These are phyloP conservation scores for Pleurostoma richardsiae DNA, from an alignment of 2,329 filamentous ascomycete genomes.

Conservation along the genomic window DNA sequence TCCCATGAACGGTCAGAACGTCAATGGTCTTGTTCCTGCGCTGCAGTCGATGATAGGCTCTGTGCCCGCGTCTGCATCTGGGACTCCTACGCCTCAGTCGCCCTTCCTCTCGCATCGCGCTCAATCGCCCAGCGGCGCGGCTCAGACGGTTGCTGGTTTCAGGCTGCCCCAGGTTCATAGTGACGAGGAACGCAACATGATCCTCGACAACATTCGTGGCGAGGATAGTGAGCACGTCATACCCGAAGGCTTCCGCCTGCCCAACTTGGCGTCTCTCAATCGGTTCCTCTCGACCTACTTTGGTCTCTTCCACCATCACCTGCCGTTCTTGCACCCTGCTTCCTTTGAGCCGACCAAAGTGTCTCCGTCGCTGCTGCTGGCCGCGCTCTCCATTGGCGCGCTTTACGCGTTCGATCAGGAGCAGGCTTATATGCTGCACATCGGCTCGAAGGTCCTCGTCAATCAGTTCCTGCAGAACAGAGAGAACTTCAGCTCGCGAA, in stretches of 20 bases:
- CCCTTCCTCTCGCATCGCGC: conserved; percentile 65
- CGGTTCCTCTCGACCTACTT: conserved; percentile 95
- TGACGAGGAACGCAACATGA: conserved; percentile 79
- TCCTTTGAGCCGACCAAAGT: conserved; percentile 80
- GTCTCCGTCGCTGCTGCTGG: conserved; percentile 78
- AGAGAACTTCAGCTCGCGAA: conserved; percentile 96
- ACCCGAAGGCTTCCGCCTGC: conserved; percentile 84
- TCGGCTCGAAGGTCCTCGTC: conserved; percentile 93
- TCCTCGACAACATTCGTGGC: conserved; percentile 79
- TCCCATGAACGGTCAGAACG: conserved; percentile 60
- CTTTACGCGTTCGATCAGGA: conserved; percentile 97
- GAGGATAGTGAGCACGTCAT: conserved; percentile 79
- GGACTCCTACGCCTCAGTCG: conserved; percentile 68
- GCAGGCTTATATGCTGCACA: conserved; percentile 93
- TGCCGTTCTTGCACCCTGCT: conserved; percentile 90
- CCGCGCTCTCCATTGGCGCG: conserved; percentile 90
- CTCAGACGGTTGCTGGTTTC: conserved; percentile 62
- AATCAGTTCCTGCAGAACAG: conserved; percentile 98
- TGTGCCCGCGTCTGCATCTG: conserved; percentile 62
- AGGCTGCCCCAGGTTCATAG: conserved; percentile 74
- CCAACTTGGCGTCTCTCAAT: conserved; percentile 75
- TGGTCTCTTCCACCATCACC: conserved; percentile 91
- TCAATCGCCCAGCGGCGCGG: conserved; percentile 64
- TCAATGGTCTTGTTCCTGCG: conserved; percentile 57
- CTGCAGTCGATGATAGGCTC: conserved; percentile 71